A percentile compares a stretch with the other conserved stretches of the same genome.
These are phyloP conservation scores for Rhynchosporium secalis DNA, from an alignment of 2,329 filamentous ascomycete species.

Conservation along the genomic window DNA sequence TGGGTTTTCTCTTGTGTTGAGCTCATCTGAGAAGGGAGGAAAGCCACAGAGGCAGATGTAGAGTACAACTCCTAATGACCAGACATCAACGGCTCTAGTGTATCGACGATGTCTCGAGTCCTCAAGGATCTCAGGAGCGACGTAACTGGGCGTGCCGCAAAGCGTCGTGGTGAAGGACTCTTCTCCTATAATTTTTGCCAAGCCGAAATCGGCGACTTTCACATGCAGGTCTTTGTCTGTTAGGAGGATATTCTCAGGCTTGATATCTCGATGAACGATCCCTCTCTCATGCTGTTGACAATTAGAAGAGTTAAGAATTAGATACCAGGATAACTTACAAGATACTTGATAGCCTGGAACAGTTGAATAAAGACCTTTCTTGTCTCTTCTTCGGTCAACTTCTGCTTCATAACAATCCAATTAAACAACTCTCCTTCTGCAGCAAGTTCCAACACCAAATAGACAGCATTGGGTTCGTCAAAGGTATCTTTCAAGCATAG, in stretches of 20 bases:
- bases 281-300: slow-evolving; percentile 81
- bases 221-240: slow-evolving; percentile 81
- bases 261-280: slow-evolving; percentile 93
- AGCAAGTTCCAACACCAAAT: slow-evolving; percentile 86
- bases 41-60: slow-evolving; percentile 98
- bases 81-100: slow-evolving; percentile 91
- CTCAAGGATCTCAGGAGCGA: slow-evolving; percentile 91
- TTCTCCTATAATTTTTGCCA: slow-evolving; percentile 98
- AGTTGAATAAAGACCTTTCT: slow-evolving; percentile 87
- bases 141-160: slow-evolving; percentile 95
- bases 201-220: slow-evolving; percentile 93
- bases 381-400: slow-evolving; percentile 79
- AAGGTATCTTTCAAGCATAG: slow-evolving; percentile 94
- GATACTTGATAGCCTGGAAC: slow-evolving; percentile 90
- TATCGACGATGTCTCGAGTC: slow-evolving; percentile 82
- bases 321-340: slow-evolving; percentile 59
- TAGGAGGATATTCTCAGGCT: slow-evolving; percentile 64
- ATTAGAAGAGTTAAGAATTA: slow-evolving; percentile 34
- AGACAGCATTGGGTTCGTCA: slow-evolving; percentile 86
- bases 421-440: slow-evolving; percentile 96
- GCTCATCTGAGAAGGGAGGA: slow-evolving; percentile 93
- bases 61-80: slow-evolving; percentile 95
- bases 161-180: slow-evolving; percentile 97
- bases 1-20: slow-evolving; percentile 77
- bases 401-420: slow-evolving; percentile 86